These are phyloP conservation scores for Malassezia sympodialis DNA, from an alignment of 1,284 basidiomycete species.

Conservation along the genomic window DNA sequence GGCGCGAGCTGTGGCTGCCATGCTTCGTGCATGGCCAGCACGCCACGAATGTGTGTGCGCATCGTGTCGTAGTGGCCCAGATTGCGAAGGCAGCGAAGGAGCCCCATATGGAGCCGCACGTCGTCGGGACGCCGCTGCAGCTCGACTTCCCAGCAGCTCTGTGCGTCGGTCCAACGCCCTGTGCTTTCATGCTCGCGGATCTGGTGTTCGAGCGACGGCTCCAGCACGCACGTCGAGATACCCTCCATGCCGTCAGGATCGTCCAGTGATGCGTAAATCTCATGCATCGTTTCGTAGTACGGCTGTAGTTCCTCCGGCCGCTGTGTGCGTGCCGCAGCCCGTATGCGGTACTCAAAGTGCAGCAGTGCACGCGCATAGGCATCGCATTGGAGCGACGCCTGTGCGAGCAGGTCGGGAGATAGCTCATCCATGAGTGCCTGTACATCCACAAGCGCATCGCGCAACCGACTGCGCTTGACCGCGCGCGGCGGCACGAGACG, in stretches of 20 bases:
- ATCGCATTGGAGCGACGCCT: constrained; percentile 85
- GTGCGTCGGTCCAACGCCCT: constrained; percentile 92
- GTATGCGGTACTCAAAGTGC: constrained; percentile 67
- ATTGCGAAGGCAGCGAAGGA: constrained; percentile 82
- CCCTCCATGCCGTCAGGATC: constrained; percentile 99
- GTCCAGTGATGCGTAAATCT: constrained; percentile 90
- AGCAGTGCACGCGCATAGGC: constrained; percentile 87
- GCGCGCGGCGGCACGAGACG: constrained; percentile 36
- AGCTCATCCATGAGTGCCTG: constrained; percentile 73
- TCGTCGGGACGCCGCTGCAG: constrained; percentile 83
- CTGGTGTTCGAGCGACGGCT: constrained; percentile 86
- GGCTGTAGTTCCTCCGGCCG: constrained; percentile 51
- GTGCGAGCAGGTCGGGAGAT: constrained; percentile 77
- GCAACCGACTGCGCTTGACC: constrained; percentile 17
- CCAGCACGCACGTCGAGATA: constrained; percentile 75
- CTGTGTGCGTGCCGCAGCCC: constrained; percentile 32
- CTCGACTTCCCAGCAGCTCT: constrained; percentile 98
- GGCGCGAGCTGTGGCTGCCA: constrained; percentile 71
- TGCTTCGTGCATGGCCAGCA: constrained; percentile 71
- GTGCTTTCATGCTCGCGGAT: constrained; percentile 97
- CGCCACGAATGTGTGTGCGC: constrained; percentile 85
- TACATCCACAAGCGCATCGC: constrained; percentile 50
- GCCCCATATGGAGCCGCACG: constrained; percentile 74
- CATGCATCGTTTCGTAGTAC: constrained; percentile 83
- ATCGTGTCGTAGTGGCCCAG: constrained; percentile 96